phyloP scores from a whole-genome alignment of 371 early-diverging fungal species.

The Conidiobolus incongruus region DNA sequence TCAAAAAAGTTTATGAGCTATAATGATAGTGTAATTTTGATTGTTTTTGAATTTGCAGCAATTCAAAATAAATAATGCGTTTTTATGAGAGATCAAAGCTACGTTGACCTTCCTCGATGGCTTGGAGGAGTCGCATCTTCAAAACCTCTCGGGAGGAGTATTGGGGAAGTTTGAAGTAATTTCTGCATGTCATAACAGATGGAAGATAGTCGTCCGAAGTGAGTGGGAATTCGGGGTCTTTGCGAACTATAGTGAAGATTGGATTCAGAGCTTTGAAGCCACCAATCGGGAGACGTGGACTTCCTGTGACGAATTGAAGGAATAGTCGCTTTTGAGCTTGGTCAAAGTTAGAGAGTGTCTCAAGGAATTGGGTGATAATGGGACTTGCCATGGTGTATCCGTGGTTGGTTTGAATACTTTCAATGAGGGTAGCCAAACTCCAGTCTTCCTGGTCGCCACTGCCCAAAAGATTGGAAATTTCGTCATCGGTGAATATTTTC shows the following conservation, averaged over 20 bases:
- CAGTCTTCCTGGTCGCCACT: constrained; percentile 50
- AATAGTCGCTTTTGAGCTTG: constrained; percentile 46
- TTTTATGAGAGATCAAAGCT: constrained; percentile 53
- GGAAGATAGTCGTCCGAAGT: constrained; percentile 68
- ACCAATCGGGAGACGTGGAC: constrained; percentile 76
- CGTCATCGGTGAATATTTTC: constrained; percentile 35
- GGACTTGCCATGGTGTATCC: constrained; percentile 57
- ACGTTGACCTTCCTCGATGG: constrained; percentile 70
- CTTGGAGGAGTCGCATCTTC: constrained; percentile 31
- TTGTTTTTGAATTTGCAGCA: too few species aligned
- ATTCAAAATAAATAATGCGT: too few species aligned
- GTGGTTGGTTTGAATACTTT: constrained; percentile 65
- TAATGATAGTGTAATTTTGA: too few species aligned
- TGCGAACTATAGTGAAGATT: constrained; percentile 69
- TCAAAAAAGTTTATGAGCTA: too few species aligned
- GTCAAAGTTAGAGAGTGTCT: constrained; percentile 37
- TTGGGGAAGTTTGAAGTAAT: constrained; percentile 81
- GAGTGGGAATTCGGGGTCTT: constrained; percentile 32
- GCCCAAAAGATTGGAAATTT: constrained; percentile 47
- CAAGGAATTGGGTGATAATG: constrained; percentile 32
- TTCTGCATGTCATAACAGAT: constrained; percentile 90
- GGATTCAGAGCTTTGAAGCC: constrained; percentile 68
- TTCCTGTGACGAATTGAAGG: constrained; percentile 76
- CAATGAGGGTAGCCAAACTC: constrained; percentile 38
- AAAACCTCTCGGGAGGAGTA: constrained; percentile 52